phyloP scores from a whole-genome alignment of 768 basidiomycete genomes.

The Russula brevipes region DNA sequence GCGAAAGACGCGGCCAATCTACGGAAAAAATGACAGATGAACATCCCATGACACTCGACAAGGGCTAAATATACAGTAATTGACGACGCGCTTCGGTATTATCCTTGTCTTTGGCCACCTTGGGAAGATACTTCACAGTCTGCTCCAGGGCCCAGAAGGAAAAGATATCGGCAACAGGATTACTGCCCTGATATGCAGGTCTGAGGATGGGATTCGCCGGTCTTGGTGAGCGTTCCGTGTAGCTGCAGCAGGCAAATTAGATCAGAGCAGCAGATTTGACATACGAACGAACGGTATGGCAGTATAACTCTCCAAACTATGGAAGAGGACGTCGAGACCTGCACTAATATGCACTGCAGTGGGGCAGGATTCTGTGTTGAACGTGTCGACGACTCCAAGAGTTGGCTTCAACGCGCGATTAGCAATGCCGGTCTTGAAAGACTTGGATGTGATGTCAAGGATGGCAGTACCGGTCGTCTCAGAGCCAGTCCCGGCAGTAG shows the following conservation, averaged over 20 bases:
- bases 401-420: constrained; percentile 86
- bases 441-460: constrained; percentile 83
- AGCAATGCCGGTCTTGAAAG: constrained; percentile 97
- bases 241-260: constrained; percentile 41
- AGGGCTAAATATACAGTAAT: constrained; percentile 65
- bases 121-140: constrained; percentile 83
- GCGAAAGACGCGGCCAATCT: constrained; percentile 91
- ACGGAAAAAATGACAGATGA: not conserved
- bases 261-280: not conserved
- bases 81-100: constrained; percentile 81
- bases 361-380: constrained; percentile 88
- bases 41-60: not conserved
- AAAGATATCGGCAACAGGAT: constrained; percentile 94
- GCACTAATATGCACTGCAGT: constrained; percentile 89
- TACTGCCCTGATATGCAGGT: constrained; percentile 91
- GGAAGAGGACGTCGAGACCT: constrained; percentile 95
- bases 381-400: constrained; percentile 75
- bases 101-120: constrained; percentile 70
- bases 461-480: constrained; percentile 96
- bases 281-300: constrained; percentile 69
- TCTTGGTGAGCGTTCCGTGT: constrained; percentile 83
- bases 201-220: constrained; percentile 86
- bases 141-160: constrained; percentile 89
- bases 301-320: constrained; percentile 91
- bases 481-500: constrained; percentile 83